These are phyloP conservation scores for Lactarius deliciosus DNA, from an alignment of 768 basidiomycete genomes.

Conservation along the genomic window DNA sequence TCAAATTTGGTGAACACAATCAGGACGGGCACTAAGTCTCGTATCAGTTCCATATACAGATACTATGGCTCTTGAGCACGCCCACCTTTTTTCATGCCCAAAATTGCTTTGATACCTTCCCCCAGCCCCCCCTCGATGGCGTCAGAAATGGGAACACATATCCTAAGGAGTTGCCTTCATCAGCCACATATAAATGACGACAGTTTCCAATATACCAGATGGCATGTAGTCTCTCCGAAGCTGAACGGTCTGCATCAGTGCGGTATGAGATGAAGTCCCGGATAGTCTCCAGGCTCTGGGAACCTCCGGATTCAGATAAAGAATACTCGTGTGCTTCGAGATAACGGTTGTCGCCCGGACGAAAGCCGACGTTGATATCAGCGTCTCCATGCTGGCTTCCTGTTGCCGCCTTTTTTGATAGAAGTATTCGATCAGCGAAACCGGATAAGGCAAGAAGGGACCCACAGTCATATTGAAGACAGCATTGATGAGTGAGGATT, in stretches of 20 bases:
- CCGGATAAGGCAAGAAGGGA: neutral
- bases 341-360: neutral
- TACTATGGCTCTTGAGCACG: too few species aligned
- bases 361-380: neutral
- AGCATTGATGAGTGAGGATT: conserved; percentile 15
- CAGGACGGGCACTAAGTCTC: conserved; percentile 10
- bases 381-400: neutral
- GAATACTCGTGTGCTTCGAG: conserved; percentile 7
- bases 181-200: neutral
- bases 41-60: neutral
- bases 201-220: conserved; percentile 9
- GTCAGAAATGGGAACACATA: conserved; percentile 14
- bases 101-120: neutral
- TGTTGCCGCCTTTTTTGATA: neutral
- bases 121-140: neutral
- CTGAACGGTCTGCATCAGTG: neutral
- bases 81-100: conserved; percentile 11
- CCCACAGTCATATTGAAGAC: conserved; percentile 15
- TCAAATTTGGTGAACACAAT: conserved; percentile 16
- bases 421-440: neutral
- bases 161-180: conserved; percentile 3
- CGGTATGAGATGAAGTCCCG: neutral
- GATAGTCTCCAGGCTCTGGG: conserved; percentile 1
- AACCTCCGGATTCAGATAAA: neutral
- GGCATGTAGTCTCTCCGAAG: conserved; percentile 14